These are phyloP conservation scores for Rhodotorula glutinis DNA, from an alignment of 1,284 basidiomycete species.

Conservation along the genomic window DNA sequence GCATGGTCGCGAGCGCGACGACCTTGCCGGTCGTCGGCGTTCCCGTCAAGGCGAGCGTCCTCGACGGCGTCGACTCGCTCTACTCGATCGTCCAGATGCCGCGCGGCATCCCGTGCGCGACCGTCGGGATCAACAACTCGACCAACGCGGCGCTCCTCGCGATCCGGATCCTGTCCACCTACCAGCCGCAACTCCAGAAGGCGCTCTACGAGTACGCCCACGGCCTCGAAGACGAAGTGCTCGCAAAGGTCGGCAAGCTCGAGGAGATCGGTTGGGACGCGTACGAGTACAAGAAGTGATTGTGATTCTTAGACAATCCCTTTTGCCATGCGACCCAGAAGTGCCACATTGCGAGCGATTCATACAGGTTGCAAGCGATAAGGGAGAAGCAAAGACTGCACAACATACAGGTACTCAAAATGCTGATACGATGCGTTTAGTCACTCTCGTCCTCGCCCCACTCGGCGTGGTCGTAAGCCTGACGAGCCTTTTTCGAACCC, in stretches of 20 bases:
- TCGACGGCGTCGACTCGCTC: conserved; percentile 94
- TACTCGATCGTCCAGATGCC: conserved; percentile 99
- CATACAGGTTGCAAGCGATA: too few relatives aligned
- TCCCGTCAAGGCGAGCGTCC: conserved; percentile 87
- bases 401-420: not conserved
- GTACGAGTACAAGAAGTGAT: conserved; percentile 52
- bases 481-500: not conserved
- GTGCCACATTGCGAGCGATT: not conserved
- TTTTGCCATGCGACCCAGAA: not conserved
- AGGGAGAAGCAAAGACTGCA: not conserved
- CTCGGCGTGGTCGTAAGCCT: not conserved
- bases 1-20: conserved; percentile 96
- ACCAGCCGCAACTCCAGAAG: conserved; percentile 63
- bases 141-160: conserved; percentile 92
- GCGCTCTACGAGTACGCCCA: conserved; percentile 75
- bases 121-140: conserved; percentile 94
- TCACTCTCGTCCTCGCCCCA: not conserved
- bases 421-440: not conserved
- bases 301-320: not conserved
- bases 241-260: conserved; percentile 75
- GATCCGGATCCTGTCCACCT: conserved; percentile 76
- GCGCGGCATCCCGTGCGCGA: conserved; percentile 95
- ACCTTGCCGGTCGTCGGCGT: conserved; percentile 91
- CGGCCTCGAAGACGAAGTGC: conserved; percentile 74
- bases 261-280: conserved; percentile 80